Evolutionary conservation across 208 protist genomes (phyloP).

Genomic region (Crithidia sp.): DNA sequence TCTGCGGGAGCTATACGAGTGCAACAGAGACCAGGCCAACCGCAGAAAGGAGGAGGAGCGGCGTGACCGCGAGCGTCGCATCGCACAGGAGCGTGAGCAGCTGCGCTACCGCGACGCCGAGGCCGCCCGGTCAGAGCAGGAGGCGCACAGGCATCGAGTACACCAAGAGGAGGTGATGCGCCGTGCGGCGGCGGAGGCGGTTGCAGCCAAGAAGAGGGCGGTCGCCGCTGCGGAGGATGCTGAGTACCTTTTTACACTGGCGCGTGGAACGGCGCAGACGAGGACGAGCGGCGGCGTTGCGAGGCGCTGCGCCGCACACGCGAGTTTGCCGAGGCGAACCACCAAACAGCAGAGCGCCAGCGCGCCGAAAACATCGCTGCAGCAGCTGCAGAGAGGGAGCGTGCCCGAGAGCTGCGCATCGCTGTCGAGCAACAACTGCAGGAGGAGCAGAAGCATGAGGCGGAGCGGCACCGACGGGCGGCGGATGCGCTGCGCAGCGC

Average conservation of each 20-base stretch:
- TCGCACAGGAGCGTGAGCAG: slow-evolving; percentile 20
- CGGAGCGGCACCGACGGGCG: slow-evolving; percentile 16
- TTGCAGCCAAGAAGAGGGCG: slow-evolving; percentile 3
- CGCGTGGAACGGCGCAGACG: slow-evolving; percentile 14
- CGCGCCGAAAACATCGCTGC: slow-evolving; percentile 21
- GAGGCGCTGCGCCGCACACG: slow-evolving; percentile 15
- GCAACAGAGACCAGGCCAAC: slow-evolving; percentile 61
- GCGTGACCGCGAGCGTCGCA: slow-evolving; percentile 19
- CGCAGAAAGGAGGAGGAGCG: slow-evolving; percentile 47
- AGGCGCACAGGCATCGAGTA: slow-evolving; percentile 8
- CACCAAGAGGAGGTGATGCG: slow-evolving; percentile 27
- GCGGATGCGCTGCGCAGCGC: slow-evolving; percentile 21
- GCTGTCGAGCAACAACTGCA: slow-evolving; percentile 14
- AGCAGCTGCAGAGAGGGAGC: slow-evolving; percentile 1
- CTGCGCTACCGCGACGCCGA: slow-evolving; percentile 25
- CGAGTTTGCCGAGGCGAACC: slow-evolving; percentile 25
- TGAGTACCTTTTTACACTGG: background rate
- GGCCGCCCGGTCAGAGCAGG: slow-evolving; percentile 10
- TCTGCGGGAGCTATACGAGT: slow-evolving; percentile 47
- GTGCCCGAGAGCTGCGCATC: background rate
- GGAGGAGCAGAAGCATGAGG: slow-evolving; percentile 3
- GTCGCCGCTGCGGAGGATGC: background rate
- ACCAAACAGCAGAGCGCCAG: slow-evolving; percentile 7
- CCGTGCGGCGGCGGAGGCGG: slow-evolving; percentile 10
- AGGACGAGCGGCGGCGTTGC: slow-evolving; percentile 21